Base-by-base conservation (phyloP, 192 early-diverging fungal species). In the Umbelopsis vinacea region DNA sequence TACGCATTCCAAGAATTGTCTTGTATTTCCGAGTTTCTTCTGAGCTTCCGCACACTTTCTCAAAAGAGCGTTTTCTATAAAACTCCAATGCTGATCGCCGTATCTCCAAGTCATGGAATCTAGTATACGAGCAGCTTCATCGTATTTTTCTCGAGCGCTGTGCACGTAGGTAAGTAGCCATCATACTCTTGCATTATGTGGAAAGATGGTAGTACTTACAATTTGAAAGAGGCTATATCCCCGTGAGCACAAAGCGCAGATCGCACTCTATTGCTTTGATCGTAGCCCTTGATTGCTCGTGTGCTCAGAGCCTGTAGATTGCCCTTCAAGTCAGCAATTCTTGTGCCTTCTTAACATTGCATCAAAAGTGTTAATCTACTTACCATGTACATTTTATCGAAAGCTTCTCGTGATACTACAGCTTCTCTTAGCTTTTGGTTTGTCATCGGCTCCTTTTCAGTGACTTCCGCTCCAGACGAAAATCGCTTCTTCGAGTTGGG, bases 311-410 rank as follows among this genome's bases (percentile, higher is more conserved):
- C 77, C 92, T 91, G 70, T 38, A 54, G 2, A 38, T 22, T 19
- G 9, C 67, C 11, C 43, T 69, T n/a, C 70, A 52, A 21, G 38
- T 9, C 50, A 40, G 21, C 24, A n/a, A 19, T 23, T 26, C 10
- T 43, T 46, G 35, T 3, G 6, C 45, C 2, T 52, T 12, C 3
- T 15, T 12, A 48, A 22, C 3, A 4, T 52, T 17, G 33, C 3
- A 47, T 33, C 15, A 23, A 26, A 69, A 15, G 4, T 9, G 24
- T 54, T 22, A 12, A 14, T 22, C 33, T 43, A 72, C 67, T 52
- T 82, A 90, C 90, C 87, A 90, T 83, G 69, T 95, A 95, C 21
- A 92, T 76, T 15, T 85, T 79, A 74, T 95, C 94, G 78, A 95
- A 95, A 6, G 83, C 79, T 15, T 87, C 85, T 11, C 78, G 63